Evolutionary conservation across 2,329 filamentous ascomycete species (phyloP), one percentile per base, ranked within the genome.

Genomic region (Exophiala viscosa): DNA sequence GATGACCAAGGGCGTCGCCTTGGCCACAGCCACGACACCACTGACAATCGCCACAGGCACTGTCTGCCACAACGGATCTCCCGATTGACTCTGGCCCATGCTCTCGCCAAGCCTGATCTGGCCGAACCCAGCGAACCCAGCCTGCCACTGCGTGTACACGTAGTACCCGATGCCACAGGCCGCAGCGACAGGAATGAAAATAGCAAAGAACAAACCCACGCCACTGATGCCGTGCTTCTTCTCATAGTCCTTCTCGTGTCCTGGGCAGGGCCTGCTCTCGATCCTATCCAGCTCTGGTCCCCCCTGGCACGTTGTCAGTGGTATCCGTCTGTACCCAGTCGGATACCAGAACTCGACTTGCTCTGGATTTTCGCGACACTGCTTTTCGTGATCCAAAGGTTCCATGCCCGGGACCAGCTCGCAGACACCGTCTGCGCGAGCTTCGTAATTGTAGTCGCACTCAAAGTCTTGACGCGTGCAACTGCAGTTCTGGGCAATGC

Each of bases 391-490:
- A 61, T 87, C 78, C 6, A 77, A 74, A 10, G 88, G 85, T 8
- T 79, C 60, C 36, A 90, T 81, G 11, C 92, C 92, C 0, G 79
- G 70, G 1, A 97, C 90, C 10, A 95, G 81, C 4, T 70, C 71
- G 72, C 93, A 99, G 57, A 86, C 83, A 43, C 87, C 86, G 65
- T 91, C 87, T 23, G 74, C 79, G 69, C 88, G 82, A 42, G 87
- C 82, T 67, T 97, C 85, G 70, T 83, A 99, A 71, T 99, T 99
- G 78, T 90, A 99, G 67, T 95, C 92, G 72, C 93, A 99, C 78
- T 99, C 93, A 67, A 86, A 99, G 71, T 99, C 93, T 53, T 83
- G 80, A 47, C 90, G 80, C 7, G 83, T 87, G 73, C 93, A 99
- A 54, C 81, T 78, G 76, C 93, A 99, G 68, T 95, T 90, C 59